Conservation (phyloP, 148 eudicot species). For the Cornus suecica region DNA sequence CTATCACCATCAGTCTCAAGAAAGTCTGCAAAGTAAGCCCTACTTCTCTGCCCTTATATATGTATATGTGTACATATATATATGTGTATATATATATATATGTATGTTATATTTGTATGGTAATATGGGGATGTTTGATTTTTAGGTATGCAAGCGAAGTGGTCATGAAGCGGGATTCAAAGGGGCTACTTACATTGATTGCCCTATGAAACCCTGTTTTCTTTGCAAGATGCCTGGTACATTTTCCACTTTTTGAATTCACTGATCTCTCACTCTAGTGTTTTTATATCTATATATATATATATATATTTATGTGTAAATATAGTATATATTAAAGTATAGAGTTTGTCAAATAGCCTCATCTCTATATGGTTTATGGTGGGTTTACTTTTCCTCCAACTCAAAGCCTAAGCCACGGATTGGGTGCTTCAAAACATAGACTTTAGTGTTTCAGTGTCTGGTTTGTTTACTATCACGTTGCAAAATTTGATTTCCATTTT, state of each 20-base stretch:
- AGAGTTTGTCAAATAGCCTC: neutral
- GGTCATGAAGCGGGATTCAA: slow-evolving; percentile 98
- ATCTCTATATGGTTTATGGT: too few species aligned
- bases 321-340: too few species aligned
- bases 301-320: too few species aligned
- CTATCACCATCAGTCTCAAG: slow-evolving; percentile 70
- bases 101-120: too few species aligned
- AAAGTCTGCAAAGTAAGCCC: slow-evolving; percentile 78
- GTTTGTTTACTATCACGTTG: neutral
- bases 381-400: too few species aligned
- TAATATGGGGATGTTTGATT: neutral
- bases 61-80: neutral
- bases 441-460: neutral
- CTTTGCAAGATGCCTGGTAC: slow-evolving; percentile 99
- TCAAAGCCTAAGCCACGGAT: too few species aligned
- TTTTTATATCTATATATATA: too few species aligned
- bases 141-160: slow-evolving; percentile 77
- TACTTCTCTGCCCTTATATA: neutral
- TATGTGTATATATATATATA: neutral
- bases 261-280: neutral
- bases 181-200: slow-evolving; percentile 95
- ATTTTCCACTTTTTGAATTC: neutral
- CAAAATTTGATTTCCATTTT: neutral
- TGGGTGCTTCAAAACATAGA: too few species aligned
- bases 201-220: slow-evolving; percentile 98